These are phyloP conservation scores for Bryum argenteum DNA, from an alignment of 225 moss, liverwort and hornwort genomes.

Conservation along the genomic window DNA sequence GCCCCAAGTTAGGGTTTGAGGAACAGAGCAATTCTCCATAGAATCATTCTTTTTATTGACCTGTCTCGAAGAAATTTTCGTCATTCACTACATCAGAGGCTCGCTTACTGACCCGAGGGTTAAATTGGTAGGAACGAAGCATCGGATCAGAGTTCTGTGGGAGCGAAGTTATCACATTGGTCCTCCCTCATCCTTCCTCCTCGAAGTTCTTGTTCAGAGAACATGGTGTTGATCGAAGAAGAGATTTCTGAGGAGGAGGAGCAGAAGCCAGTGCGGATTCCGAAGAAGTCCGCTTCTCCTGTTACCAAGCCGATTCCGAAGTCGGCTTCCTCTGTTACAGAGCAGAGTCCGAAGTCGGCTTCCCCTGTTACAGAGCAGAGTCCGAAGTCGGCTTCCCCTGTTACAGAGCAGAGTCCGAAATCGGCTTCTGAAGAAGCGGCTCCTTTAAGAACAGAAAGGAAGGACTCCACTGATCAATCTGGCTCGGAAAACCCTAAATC, in stretches of 20 bases:
- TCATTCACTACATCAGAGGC: too few relatives aligned
- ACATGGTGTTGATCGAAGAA: constrained; percentile 54
- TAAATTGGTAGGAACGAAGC: too few relatives aligned
- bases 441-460: constrained; percentile 25
- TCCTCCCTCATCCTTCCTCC: background rate
- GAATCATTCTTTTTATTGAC: too few relatives aligned
- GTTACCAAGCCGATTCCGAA: constrained; percentile 21
- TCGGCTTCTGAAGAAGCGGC: constrained; percentile 22
- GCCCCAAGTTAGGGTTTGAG: too few relatives aligned
- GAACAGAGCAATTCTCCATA: too few relatives aligned
- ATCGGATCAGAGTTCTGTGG: too few relatives aligned
- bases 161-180: too few relatives aligned
- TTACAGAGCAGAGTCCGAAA: constrained; percentile 12
- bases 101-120: too few relatives aligned
- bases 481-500: constrained; percentile 31
- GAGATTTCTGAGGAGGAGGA: constrained; percentile 37
- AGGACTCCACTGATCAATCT: constrained; percentile 19
- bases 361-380: constrained; percentile 17
- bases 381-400: constrained; percentile 20
- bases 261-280: constrained; percentile 17
- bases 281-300: too few relatives aligned
- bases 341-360: constrained; percentile 20
- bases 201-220: constrained; percentile 26
- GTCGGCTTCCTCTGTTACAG: constrained; percentile 15
- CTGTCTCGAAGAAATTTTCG: too few relatives aligned